Conservation (phyloP, 306 rosid species). For the Cotoneaster glaucophyllus region DNA sequence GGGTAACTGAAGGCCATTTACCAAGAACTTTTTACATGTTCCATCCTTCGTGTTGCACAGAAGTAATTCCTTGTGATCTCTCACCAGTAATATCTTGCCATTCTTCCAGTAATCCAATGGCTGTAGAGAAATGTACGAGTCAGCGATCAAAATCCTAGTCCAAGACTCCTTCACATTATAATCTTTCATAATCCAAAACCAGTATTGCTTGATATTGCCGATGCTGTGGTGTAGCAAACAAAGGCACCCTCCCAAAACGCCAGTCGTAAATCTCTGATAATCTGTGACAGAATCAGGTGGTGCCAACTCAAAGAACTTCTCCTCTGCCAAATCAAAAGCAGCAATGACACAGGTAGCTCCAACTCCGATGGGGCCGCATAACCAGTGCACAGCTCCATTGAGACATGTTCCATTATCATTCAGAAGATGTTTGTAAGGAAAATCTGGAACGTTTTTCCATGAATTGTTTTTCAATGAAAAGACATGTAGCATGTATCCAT, state of each 20-base stretch:
- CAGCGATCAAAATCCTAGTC: not conserved
- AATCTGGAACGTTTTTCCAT: slow-evolving; percentile 3
- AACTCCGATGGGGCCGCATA: not conserved
- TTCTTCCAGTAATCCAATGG: slow-evolving; percentile 12
- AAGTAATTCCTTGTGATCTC: not conserved
- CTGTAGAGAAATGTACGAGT: not conserved
- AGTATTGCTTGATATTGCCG: not conserved
- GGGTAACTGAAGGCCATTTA: slow-evolving; percentile 1
- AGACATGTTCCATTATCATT: not conserved
- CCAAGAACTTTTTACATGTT: slow-evolving; percentile 2
- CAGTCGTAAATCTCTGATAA: not conserved
- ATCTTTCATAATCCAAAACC: slow-evolving; percentile 10
- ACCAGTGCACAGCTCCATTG: slow-evolving; percentile 8
- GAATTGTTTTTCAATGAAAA: slow-evolving; percentile 3
- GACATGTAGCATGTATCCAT: not conserved
- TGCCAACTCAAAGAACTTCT: not conserved
- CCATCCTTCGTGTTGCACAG: not conserved
- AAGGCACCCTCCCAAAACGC: not conserved
- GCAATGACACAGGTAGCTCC: not conserved
- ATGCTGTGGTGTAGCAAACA: slow-evolving; percentile 2
- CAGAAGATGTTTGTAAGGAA: not conserved
- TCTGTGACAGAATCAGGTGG: not conserved
- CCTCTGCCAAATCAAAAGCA: slow-evolving; percentile 1
- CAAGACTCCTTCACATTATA: slow-evolving; percentile 10
- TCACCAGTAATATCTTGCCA: not conserved